phyloP scores from a whole-genome alignment of 495 filamentous ascomycete genomes.

The Podospora bellae-mahoneyi region DNA sequence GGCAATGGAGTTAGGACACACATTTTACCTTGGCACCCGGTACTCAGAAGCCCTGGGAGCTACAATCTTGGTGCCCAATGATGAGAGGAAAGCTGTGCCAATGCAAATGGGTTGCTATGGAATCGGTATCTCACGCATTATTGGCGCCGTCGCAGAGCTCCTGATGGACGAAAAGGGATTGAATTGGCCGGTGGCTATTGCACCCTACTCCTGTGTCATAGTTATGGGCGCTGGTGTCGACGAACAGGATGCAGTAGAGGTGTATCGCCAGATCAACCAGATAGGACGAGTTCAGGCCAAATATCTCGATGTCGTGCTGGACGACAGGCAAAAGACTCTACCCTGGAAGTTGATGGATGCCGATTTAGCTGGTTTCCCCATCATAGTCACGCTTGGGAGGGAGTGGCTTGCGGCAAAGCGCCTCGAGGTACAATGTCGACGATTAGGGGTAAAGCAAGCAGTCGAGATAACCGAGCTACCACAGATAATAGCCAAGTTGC shows the following conservation, averaged over 20 bases:
- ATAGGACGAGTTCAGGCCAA: not conserved
- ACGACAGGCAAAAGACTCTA: conserved; percentile 68
- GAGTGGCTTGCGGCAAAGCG: conserved; percentile 61
- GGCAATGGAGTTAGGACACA: conserved; percentile 89
- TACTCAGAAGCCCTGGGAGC: conserved; percentile 76
- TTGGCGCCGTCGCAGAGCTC: conserved; percentile 75
- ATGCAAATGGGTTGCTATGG: conserved; percentile 97
- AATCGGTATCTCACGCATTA: conserved; percentile 87
- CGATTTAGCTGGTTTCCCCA: conserved; percentile 81
- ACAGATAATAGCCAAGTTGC: conserved; percentile 11
- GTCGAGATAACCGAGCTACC: conserved; percentile 33
- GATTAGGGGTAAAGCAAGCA: conserved; percentile 32
- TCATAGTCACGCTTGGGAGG: conserved; percentile 74
- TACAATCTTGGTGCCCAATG: conserved; percentile 43
- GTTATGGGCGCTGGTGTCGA: conserved; percentile 52
- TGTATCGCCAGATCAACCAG: conserved; percentile 52
- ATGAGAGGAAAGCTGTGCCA: conserved; percentile 36
- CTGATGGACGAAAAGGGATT: conserved; percentile 72
- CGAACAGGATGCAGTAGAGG: conserved; percentile 46
- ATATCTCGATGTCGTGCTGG: conserved; percentile 57
- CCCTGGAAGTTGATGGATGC: conserved; percentile 88
- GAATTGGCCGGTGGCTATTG: conserved; percentile 83
- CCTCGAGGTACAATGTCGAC: conserved; percentile 77
- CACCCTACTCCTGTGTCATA: conserved; percentile 79
- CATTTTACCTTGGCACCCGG: conserved; percentile 86